These are phyloP conservation scores for Cerioporus squamosus DNA, from an alignment of 1,284 basidiomycete species.

Conservation along the genomic window DNA sequence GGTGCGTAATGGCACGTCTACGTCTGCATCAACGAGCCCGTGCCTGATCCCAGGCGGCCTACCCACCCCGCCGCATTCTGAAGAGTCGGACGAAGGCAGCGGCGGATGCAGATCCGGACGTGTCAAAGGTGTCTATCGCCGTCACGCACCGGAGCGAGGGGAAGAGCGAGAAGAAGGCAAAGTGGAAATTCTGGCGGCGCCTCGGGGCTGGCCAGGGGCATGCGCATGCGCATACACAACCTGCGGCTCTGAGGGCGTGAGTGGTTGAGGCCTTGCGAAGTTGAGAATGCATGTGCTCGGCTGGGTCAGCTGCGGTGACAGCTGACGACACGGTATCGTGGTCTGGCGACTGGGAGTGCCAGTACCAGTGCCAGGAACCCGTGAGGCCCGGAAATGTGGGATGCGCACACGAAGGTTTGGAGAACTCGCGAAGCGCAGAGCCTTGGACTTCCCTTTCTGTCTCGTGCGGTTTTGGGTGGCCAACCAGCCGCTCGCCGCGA, in stretches of 20 bases:
- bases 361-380: no score
- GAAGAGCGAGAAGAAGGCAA: neutral
- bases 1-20: neutral
- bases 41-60: neutral
- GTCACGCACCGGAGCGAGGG: neutral
- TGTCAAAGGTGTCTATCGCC: neutral
- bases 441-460: no score
- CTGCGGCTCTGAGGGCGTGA: slow-evolving; percentile 14
- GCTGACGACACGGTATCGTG: no score
- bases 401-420: no score
- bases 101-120: neutral
- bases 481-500: no score
- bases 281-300: no score
- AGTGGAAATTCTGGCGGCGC: slow-evolving; percentile 32
- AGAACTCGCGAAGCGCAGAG: no score
- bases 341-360: no score
- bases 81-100: neutral
- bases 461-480: no score
- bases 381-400: no score
- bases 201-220: slow-evolving; percentile 2
- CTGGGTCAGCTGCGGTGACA: no score
- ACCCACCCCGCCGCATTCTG: slow-evolving; percentile 3
- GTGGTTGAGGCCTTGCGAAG: no score
- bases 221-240: neutral
- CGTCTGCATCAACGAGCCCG: neutral